Base-by-base conservation (phyloP, 176 grass and related monocot species). In the Bothriochloa decipiens region DNA sequence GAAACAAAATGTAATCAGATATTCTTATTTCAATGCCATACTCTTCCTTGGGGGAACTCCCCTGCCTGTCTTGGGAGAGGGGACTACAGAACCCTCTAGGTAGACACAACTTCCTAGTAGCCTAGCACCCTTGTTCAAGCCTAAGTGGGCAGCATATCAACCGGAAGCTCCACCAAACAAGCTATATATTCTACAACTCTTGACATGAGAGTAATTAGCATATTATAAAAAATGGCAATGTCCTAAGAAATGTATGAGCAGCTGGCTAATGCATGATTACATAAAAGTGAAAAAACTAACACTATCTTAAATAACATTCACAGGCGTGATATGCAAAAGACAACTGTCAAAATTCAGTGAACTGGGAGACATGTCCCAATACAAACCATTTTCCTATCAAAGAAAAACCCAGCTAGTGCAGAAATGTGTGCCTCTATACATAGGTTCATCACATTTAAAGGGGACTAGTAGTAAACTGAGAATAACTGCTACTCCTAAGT, bases 391-490 rank as follows among this genome's bases (percentile, higher is more conserved):
- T 65, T 43, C 35, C 37, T 55, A 42, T 45, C 29, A 72, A 78
- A 64, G 65, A 20, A 45, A 32, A 62, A 46, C 53, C 41, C 43
- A 20, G 4, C 62, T 80, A 16, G 27, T 72, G 40, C 16, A 68
- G 27, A 84, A 49, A 62, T 77, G 11, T 45, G 52, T 63, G 18
- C 61, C 37, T 40, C 35, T 15, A 14, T 42, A 75, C 10, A 32
- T 50, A 55, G 41, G 23, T 69, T 80, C 39, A 84, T 74, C 47
- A 68, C n/a, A 27, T 46, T 17, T n/a, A 74, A 84, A 85, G 62
- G 94, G 8, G 25, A 12, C 50, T 75, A 14, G 22, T 75, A 15
- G 22, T 68, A 68, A 69, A 81, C 29, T 37, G 50, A 47, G 39
- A 47, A 27, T 58, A 50, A 23, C 68, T 80, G 47, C 7, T 29